Evolutionary conservation across 202 grass and related monocot species (phyloP), one percentile per base, ranked within the genome.

Genomic region (Setaria viridis): DNA sequence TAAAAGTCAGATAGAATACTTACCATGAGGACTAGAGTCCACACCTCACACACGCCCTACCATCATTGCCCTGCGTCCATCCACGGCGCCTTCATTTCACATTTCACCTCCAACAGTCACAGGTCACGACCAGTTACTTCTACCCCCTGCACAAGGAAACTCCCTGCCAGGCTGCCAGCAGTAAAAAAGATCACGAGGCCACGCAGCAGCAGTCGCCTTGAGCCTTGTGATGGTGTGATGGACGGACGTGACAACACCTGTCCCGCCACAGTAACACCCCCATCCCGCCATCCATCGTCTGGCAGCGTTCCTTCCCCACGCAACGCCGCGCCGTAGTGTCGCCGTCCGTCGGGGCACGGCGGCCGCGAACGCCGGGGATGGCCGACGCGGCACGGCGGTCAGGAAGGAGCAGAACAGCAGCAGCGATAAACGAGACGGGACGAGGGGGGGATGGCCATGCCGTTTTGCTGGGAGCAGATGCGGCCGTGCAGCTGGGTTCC

Each of bases 271-370:
- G 25, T 5, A 12, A 37, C 2, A 17, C 21, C 59, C 43, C 43
- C 43, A 46, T 25, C 25, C 25, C 25, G 25, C 25, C 25, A 25
- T 25, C 62, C 62, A 34, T 64, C 62, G 6, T 5, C 70, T 7
- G 48, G 12, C 48, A 48, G 32, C 47, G 70, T 53, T 73, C 70
- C 70, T 73, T 73, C 16, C 70, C 70, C 25, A 73, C 16, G 70
- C 71, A 54, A 17, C 6, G 57, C 57, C 7, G 20, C 59, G 60
- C 25, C 29, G 62, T 34, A 12, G 62, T 34, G 62, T 64, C 30
- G 62, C 29, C 62, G 30, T 62, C 59, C 56, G 19, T 3, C 54
- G 19, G 6, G 54, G 56, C 7, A 59, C 20, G 20, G 20, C 56
- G 21, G n/a, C 58, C 34, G 56, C n/a, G 56, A 59, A 10, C 20